phyloP scores from a whole-genome alignment of 805 yeast genomes.

The Nakazawaea ishiwadae region DNA sequence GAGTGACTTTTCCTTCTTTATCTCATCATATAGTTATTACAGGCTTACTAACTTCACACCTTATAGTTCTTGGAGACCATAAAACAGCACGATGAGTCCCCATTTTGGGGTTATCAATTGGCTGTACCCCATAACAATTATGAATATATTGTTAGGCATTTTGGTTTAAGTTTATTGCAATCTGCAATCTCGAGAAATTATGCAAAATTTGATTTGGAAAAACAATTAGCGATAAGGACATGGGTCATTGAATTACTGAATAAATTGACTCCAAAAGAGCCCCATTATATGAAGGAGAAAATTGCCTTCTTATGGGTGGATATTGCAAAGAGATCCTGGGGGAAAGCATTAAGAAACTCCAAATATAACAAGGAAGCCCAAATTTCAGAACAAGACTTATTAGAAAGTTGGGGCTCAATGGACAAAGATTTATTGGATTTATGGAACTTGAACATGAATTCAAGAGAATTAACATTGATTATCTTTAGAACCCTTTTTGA shows the following conservation, averaged over 20 bases:
- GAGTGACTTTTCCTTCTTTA: conserved; percentile 9
- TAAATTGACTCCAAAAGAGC: conserved; percentile 59
- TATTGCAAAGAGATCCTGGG: conserved; percentile 90
- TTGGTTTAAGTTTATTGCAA: conserved; percentile 78
- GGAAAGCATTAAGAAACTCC: conserved; percentile 48
- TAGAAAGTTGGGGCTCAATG: conserved; percentile 83
- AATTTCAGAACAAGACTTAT: conserved; percentile 41
- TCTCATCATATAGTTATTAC: neutral
- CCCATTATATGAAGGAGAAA: conserved; percentile 87
- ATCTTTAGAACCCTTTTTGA: conserved; percentile 86
- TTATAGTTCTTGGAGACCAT: conserved; percentile 63
- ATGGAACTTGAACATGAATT: conserved; percentile 62
- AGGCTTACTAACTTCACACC: neutral
- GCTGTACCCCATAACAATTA: conserved; percentile 59
- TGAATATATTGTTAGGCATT: conserved; percentile 78
- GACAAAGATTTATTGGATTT: conserved; percentile 68
- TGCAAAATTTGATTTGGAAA: conserved; percentile 48
- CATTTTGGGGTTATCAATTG: conserved; percentile 87
- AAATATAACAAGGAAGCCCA: conserved; percentile 20
- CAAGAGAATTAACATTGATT: conserved; percentile 73
- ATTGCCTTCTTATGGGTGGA: conserved; percentile 88
- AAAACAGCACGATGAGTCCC: conserved; percentile 76
- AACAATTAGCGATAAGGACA: conserved; percentile 62
- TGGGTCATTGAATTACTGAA: conserved; percentile 82
- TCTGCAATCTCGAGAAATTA: conserved; percentile 60